A percentile compares a stretch with the other conserved stretches of the same genome.
phyloP scores from a whole-genome alignment of 2,329 filamentous ascomycete genomes.

The Lachnellula subtilissima region DNA sequence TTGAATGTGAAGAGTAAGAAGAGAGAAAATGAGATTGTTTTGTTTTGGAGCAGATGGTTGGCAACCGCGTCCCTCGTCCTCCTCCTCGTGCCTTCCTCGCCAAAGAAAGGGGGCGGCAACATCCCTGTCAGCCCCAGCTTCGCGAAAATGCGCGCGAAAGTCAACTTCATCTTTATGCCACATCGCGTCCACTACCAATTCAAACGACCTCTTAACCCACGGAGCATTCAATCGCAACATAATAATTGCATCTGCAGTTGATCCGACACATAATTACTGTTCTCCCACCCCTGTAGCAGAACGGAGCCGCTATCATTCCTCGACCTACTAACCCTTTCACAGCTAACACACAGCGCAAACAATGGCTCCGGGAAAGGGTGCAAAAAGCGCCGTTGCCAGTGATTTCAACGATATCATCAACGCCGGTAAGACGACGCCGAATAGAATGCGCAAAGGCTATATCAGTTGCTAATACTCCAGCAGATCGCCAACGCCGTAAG shows the following conservation, averaged over 20 bases:
- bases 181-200: background rate
- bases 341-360: constrained; percentile 14
- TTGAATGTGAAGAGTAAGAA: background rate
- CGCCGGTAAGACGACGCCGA: constrained; percentile 20
- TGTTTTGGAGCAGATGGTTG: background rate
- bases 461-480: constrained; percentile 9
- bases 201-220: background rate
- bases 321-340: constrained; percentile 10
- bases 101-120: background rate
- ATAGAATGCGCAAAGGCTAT: background rate
- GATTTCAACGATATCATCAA: constrained; percentile 32
- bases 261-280: background rate
- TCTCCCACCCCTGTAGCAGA: background rate
- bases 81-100: background rate
- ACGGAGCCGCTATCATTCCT: background rate
- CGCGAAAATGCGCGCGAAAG: background rate
- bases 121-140: background rate
- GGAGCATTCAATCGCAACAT: background rate
- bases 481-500: constrained; percentile 61
- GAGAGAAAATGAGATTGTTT: background rate
- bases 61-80: background rate
- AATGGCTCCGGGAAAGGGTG: constrained; percentile 28
- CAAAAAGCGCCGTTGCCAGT: constrained; percentile 13
- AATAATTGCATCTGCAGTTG: background rate
- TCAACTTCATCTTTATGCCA: background rate